Evolutionary conservation across 1,284 basidiomycete genomes (phyloP).

Genomic region (Heliocybe sulcata): DNA sequence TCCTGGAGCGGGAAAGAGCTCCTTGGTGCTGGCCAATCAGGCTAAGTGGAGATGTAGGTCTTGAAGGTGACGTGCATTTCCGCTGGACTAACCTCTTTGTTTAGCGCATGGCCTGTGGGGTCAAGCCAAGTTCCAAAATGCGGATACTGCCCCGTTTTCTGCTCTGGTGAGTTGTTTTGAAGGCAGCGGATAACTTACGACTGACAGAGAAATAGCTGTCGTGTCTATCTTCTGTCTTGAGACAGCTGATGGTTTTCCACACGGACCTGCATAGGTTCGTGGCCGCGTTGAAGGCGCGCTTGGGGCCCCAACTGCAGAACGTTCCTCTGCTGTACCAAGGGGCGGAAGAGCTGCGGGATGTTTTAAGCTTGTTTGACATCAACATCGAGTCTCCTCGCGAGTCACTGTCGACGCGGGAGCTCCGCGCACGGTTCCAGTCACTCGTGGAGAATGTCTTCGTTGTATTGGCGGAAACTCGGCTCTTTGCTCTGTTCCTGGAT

Average conservation of each 20-base stretch:
- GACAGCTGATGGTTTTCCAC: slow-evolving; percentile 66
- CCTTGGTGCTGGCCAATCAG: slow-evolving; percentile 58
- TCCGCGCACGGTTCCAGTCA: slow-evolving; percentile 60
- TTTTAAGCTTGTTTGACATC: slow-evolving; percentile 48
- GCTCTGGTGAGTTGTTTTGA: slow-evolving; percentile 41
- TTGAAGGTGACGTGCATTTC: neutral
- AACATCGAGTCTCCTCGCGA: slow-evolving; percentile 44
- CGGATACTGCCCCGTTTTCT: slow-evolving; percentile 58
- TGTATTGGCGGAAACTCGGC: slow-evolving; percentile 57
- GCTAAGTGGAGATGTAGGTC: slow-evolving; percentile 59
- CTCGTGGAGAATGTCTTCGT: slow-evolving; percentile 62
- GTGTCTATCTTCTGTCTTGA: slow-evolving; percentile 59
- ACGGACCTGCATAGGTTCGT: slow-evolving; percentile 66
- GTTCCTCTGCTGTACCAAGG: slow-evolving; percentile 62
- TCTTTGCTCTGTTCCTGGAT: slow-evolving; percentile 64
- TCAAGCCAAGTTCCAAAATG: slow-evolving; percentile 61
- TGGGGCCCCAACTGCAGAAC: slow-evolving; percentile 63
- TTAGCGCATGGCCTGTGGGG: slow-evolving; percentile 67
- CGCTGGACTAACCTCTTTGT: slow-evolving; percentile 3
- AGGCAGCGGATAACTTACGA: neutral
- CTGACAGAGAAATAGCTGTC: slow-evolving; percentile 33
- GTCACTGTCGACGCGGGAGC: slow-evolving; percentile 45
- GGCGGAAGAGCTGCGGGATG: slow-evolving; percentile 58
- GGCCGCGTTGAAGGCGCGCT: slow-evolving; percentile 40
- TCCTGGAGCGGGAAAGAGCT: slow-evolving; percentile 66